Evolutionary conservation across 2,329 filamentous ascomycete genomes (phyloP).

Genomic region (Colletotrichum limetticola): DNA sequence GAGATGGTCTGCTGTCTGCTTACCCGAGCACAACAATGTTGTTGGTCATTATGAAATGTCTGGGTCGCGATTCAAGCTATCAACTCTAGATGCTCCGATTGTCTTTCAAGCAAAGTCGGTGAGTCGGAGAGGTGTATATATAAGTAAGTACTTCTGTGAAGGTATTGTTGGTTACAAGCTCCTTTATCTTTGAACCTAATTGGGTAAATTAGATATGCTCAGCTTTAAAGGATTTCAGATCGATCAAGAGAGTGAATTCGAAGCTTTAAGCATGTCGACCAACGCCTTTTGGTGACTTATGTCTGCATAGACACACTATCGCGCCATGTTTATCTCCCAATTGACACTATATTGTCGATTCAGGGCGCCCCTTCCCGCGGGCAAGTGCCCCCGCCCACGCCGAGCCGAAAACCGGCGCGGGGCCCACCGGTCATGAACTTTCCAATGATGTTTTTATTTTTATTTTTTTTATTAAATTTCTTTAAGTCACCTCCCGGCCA

Average conservation of each 20-base stretch:
- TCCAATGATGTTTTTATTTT: background rate
- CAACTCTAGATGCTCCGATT: background rate
- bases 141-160: too few relatives aligned
- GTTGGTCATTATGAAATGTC: slow-evolving; percentile 60
- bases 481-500: background rate
- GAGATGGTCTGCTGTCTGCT: slow-evolving; percentile 20
- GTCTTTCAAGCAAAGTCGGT: background rate
- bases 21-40: slow-evolving; percentile 53
- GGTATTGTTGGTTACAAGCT: background rate
- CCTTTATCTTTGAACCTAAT: background rate
- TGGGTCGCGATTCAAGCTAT: background rate
- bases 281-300: slow-evolving; percentile 1
- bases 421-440: background rate
- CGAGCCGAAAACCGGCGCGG: slow-evolving; percentile 34
- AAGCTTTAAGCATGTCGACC: background rate
- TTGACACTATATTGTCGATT: background rate
- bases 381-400: slow-evolving; percentile 20
- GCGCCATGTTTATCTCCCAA: slow-evolving; percentile 8
- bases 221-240: background rate
- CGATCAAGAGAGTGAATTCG: background rate
- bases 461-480: too few relatives aligned
- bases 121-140: background rate
- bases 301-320: background rate
- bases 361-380: slow-evolving; percentile 28
- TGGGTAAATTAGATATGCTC: background rate